These are phyloP conservation scores for Amanita brunnescens DNA, from an alignment of 768 basidiomycete species.

Conservation along the genomic window DNA sequence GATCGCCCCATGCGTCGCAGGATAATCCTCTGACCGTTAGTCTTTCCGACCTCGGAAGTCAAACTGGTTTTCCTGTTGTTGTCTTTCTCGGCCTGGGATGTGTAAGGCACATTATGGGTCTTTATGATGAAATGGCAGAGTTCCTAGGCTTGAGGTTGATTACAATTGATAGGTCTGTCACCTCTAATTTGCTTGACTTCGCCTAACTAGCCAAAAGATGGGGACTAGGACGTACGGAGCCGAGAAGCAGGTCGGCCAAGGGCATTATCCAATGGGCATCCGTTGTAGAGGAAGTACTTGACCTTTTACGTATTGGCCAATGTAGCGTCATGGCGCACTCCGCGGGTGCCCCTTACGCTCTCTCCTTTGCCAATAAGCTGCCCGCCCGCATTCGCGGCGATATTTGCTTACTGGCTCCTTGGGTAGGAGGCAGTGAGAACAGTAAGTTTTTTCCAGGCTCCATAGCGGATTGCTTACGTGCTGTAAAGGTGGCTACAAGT, in stretches of 20 bases:
- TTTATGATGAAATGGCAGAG: conserved; percentile 95
- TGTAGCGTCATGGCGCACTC: conserved; percentile 94
- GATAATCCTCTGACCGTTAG: conserved; percentile 76
- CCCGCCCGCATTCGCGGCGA: conserved; percentile 74
- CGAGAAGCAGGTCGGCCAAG: conserved; percentile 55
- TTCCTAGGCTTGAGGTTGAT: conserved; percentile 82
- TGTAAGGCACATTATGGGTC: conserved; percentile 88
- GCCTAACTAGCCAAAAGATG: conserved; percentile 39
- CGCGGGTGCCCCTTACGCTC: conserved; percentile 90
- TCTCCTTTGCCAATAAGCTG: conserved; percentile 75
- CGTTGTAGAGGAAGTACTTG: conserved; percentile 86
- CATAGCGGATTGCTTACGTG: conserved; percentile 7
- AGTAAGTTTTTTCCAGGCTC: conserved; percentile 40
- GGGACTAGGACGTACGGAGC: conserved; percentile 87
- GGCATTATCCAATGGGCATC: conserved; percentile 88
- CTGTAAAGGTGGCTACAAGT: conserved; percentile 72
- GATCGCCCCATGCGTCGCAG: conserved; percentile 70
- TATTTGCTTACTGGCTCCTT: conserved; percentile 86
- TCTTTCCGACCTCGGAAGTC: conserved; percentile 85
- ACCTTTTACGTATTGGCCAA: conserved; percentile 63
- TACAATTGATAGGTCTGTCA: conserved; percentile 78
- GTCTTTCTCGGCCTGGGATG: conserved; percentile 92
- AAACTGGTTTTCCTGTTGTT: conserved; percentile 80
- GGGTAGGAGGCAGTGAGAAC: conserved; percentile 88
- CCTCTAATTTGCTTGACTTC: conserved; percentile 5